Percentiles rank a stretch among this genome's conserved stretches.
Evolutionary conservation across 306 rosid genomes (phyloP).

Genomic region (Oemleria cerasiformis): DNA sequence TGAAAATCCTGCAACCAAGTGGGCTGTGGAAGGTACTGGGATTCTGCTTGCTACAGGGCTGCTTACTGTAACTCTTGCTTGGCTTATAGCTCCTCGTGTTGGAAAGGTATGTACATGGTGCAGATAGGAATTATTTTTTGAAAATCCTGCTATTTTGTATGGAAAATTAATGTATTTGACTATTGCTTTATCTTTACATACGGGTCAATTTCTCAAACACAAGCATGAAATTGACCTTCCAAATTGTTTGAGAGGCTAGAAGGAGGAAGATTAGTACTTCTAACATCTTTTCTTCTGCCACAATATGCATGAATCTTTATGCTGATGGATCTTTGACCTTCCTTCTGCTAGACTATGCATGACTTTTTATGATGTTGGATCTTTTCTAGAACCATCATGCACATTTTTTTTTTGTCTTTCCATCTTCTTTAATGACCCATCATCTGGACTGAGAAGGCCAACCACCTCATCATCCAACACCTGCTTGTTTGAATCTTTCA

Average conservation of each 20-base stretch:
- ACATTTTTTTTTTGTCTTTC: too few species aligned
- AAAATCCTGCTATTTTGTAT: background rate
- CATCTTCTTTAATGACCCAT: background rate
- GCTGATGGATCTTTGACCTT: background rate
- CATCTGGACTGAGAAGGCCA: background rate
- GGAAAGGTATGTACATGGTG: slow-evolving; percentile 59
- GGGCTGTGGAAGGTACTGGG: slow-evolving; percentile 93
- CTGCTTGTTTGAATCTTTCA: background rate
- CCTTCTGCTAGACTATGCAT: too few species aligned
- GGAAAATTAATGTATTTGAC: background rate
- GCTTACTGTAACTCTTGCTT: slow-evolving; percentile 87
- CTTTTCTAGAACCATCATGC: background rate
- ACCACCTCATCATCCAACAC: background rate
- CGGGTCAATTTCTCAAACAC: background rate
- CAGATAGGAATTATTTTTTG: background rate
- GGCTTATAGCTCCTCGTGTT: slow-evolving; percentile 96
- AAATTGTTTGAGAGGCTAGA: too few species aligned
- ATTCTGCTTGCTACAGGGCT: slow-evolving; percentile 95
- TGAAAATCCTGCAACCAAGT: slow-evolving; percentile 73
- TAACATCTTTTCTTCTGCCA: background rate
- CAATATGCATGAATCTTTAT: background rate
- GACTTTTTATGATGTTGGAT: too few species aligned
- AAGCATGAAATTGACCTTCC: too few species aligned
- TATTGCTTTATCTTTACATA: background rate
- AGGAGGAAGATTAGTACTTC: too few species aligned